phyloP scores from a whole-genome alignment of 495 filamentous ascomycete genomes.

The Pyrenula aspistea region DNA sequence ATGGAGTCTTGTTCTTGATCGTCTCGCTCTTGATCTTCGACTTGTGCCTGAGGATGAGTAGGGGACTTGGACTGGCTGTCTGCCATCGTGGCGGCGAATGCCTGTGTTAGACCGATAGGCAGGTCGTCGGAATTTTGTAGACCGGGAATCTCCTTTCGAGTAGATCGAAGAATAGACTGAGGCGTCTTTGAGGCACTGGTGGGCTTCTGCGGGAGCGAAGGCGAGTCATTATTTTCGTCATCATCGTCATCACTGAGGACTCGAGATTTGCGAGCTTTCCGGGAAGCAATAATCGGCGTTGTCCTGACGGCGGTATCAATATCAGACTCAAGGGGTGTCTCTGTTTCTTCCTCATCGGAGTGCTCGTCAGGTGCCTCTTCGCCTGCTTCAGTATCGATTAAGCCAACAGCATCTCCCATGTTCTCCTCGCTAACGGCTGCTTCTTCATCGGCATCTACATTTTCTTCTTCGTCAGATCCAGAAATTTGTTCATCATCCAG shows the following conservation, averaged over 20 bases:
- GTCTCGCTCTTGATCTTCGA: constrained; percentile 4
- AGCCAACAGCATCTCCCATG: constrained; percentile 22
- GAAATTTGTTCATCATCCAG: constrained; percentile 41
- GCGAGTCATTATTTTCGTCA: constrained; percentile 19
- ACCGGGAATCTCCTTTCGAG: constrained; percentile 32
- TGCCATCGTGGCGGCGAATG: constrained; percentile 85
- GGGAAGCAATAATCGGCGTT: constrained; percentile 7
- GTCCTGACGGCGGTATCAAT: constrained; percentile 12
- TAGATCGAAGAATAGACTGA: constrained; percentile 24
- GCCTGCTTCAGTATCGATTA: constrained; percentile 28
- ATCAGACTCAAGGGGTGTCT: constrained; percentile 12
- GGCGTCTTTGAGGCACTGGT: constrained; percentile 15
- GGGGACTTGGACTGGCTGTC: constrained; percentile 29
- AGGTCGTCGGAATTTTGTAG: constrained; percentile 36
- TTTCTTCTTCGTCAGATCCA: constrained; percentile 38
- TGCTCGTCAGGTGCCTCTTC: constrained; percentile 18
- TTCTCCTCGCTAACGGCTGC: constrained; percentile 17
- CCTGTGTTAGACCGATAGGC: constrained; percentile 74
- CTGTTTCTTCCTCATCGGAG: constrained; percentile 18
- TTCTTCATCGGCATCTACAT: constrained; percentile 5
- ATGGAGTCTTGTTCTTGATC: constrained; percentile 28
- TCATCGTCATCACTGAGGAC: constrained; percentile 42
- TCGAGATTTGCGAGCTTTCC: constrained; percentile 25
- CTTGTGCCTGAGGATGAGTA: background rate
- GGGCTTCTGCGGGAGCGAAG: background rate